Conservation (phyloP, 768 basidiomycete genomes). For the Favolaschia claudopus region DNA sequence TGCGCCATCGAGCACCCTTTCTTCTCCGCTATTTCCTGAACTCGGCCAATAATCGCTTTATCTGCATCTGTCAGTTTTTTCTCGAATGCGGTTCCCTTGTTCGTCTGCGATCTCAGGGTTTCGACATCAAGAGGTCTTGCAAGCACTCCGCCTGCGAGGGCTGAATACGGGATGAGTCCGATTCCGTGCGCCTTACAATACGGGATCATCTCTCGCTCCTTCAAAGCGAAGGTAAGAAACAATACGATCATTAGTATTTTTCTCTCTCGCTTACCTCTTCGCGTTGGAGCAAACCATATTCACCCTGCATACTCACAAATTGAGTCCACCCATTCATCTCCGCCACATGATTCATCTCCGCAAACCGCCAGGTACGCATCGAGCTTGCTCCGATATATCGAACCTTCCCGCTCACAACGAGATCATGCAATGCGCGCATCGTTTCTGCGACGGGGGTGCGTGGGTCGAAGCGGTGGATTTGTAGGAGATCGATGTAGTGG, state of each 20-base stretch:
- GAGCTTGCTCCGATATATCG: constrained; percentile 56
- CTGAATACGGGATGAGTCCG: constrained; percentile 60
- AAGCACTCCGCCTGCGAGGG: constrained; percentile 48
- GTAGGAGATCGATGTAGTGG: constrained; percentile 44
- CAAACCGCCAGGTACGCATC: constrained; percentile 56
- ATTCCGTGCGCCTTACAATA: constrained; percentile 59
- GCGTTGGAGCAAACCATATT: constrained; percentile 61
- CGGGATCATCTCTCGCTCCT: constrained; percentile 55
- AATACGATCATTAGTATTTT: neutral
- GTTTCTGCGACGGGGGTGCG: constrained; percentile 46
- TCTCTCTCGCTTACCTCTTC: constrained; percentile 56
- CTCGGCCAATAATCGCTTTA: constrained; percentile 42
- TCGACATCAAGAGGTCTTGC: constrained; percentile 43
- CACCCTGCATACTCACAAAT: constrained; percentile 65
- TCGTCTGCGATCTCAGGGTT: constrained; percentile 23
- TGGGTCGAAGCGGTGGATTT: constrained; percentile 52
- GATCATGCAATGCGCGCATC: constrained; percentile 55
- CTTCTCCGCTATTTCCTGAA: constrained; percentile 51
- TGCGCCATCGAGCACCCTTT: constrained; percentile 52
- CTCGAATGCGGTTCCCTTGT: constrained; percentile 33
- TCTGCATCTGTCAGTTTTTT: constrained; percentile 32
- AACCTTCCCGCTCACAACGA: constrained; percentile 50
- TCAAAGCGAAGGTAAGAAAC: neutral
- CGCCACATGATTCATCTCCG: constrained; percentile 53
- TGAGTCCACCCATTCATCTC: constrained; percentile 55